Conservation (phyloP, 1,139 yeast genomes). For the Suhomyces atakaporum region DNA sequence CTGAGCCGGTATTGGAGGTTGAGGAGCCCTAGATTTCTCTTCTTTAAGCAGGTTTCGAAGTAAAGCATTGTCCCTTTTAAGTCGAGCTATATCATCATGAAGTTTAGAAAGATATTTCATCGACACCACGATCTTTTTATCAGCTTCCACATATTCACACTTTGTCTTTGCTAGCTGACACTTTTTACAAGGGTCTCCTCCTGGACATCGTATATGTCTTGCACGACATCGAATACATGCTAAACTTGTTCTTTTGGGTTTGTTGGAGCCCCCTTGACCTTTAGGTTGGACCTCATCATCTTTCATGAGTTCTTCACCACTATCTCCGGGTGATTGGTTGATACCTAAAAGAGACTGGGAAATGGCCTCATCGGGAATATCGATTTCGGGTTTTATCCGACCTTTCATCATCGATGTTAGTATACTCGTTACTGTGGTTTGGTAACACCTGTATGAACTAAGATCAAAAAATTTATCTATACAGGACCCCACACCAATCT, state of each 20-base stretch:
- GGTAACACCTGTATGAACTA: no score
- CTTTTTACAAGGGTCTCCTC: conserved; percentile 74
- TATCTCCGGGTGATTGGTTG: background rate
- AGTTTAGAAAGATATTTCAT: conserved; percentile 69
- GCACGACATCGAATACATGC: conserved; percentile 73
- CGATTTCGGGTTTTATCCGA: background rate
- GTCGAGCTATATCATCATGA: conserved; percentile 63
- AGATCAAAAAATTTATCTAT: no score
- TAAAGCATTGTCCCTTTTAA: conserved; percentile 55
- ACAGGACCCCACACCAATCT: no score
- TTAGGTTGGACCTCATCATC: no score
- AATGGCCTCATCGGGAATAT: conserved; percentile 3
- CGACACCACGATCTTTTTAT: conserved; percentile 75
- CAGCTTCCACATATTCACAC: conserved; percentile 79
- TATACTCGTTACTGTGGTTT: no score
- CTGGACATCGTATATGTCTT: conserved; percentile 79
- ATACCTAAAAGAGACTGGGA: conserved; percentile 1
- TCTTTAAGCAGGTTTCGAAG: conserved; percentile 49
- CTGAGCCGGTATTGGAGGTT: conserved; percentile 6
- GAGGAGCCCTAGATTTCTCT: conserved; percentile 20
- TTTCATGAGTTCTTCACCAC: no score
- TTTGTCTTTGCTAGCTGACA: conserved; percentile 59
- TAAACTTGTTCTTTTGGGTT: conserved; percentile 35
- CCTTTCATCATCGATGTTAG: no score
- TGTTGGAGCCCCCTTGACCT: no score